Percentiles rank a stretch among this genome's conserved stretches.
Conservation (phyloP, 2,329 filamentous ascomycete genomes). For the Clarireedia paspali region DNA sequence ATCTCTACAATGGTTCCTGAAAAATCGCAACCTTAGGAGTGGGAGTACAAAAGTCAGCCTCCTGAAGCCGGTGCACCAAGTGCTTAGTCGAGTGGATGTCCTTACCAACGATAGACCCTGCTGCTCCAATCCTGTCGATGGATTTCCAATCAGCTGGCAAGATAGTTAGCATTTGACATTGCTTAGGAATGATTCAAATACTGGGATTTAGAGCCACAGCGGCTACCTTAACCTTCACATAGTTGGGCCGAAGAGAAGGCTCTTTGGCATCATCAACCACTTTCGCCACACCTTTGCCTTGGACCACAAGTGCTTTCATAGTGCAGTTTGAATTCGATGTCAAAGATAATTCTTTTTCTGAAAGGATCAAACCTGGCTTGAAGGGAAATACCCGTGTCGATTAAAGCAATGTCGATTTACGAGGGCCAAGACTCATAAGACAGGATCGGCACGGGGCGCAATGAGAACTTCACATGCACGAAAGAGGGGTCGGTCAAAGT, state of each 20-base stretch:
- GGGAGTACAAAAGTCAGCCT: not conserved
- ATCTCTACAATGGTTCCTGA: conserved; percentile 10
- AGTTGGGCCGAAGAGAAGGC: conserved; percentile 10
- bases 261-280: not conserved
- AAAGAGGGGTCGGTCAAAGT: no score
- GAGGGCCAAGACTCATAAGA: no score
- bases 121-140: not conserved
- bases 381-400: no score
- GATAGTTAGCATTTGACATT: conserved; percentile 3
- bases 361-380: no score
- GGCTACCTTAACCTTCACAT: conserved; percentile 20
- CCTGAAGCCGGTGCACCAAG: no score
- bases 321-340: not conserved
- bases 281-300: not conserved
- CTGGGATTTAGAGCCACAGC: conserved; percentile 26
- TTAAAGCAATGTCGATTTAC: no score
- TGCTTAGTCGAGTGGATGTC: not conserved
- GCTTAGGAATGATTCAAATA: conserved; percentile 22
- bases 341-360: not conserved
- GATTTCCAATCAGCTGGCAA: not conserved
- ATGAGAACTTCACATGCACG: no score
- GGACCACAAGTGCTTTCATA: not conserved
- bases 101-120: not conserved
- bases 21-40: not conserved
- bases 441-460: no score